Base-by-base conservation (phyloP, 306 rosid species). In the Dicorynia guianensis region DNA sequence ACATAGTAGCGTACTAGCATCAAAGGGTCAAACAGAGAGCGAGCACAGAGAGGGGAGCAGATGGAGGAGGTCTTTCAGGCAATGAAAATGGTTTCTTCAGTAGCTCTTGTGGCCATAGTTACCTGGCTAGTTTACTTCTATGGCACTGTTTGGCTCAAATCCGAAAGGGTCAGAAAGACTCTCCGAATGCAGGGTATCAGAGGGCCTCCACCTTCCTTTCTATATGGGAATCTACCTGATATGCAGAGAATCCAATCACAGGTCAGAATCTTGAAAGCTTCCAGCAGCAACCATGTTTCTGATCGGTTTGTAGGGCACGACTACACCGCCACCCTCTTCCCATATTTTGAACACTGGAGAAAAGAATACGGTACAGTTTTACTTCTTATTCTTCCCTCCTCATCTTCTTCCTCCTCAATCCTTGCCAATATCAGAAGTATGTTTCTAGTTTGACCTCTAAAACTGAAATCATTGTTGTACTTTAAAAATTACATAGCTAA, bases 311-410 rank as follows among this genome's bases (percentile, higher is more conserved):
- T 89, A 5, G 96, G 89, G 10, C 92, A 89, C 62, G 97, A 95
- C 77, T 90, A 85, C 75, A 88, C 97, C 56, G 80, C 95, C 65
- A 69, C 88, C 5, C 89, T 95, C 87, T 95, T 95, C 79, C 98
- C 98, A 3, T 92, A 85, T 69, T 86, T 90, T 33, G 97, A 88
- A 56, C 90, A 84, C 79, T 95, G 98, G 98, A 79, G 93, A 62
- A 86, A 90, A 69, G 80, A 92, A 87, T 95, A 92, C 49, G 97
- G 97, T 95, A 89, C 56, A 12, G 25, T 62, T 40, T 5, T 69
- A 14, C 68, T 33, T 52, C 33, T 6, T 3, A 9, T 77, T 9
- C 19, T 20, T 42, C 65, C 7, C 10, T 52, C 8, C 7, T n/a
- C 15, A 15, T 52, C 4, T 52, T 25, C 30, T 25, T 25, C 30